phyloP scores from a whole-genome alignment of 1,284 basidiomycete species.

The Termitomyces sp. region DNA sequence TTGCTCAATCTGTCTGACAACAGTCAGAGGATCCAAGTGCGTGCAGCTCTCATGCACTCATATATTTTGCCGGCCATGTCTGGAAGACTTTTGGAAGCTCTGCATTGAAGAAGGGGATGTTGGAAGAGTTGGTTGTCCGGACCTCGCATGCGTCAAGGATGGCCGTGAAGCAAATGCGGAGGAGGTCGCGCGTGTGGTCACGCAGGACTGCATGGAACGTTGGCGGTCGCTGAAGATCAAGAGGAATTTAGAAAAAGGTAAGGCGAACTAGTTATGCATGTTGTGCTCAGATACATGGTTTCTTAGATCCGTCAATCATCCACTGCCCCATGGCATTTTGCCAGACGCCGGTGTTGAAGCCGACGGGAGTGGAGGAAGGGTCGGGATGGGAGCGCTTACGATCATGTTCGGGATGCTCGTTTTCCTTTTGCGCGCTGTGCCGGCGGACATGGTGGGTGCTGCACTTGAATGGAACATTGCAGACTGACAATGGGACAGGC shows the following conservation, averaged over 20 bases:
- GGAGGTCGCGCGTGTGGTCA: constrained; percentile 66
- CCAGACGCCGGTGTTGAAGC: constrained; percentile 61
- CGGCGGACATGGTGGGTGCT: constrained; percentile 56
- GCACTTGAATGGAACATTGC: constrained; percentile 4
- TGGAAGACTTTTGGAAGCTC: constrained; percentile 70
- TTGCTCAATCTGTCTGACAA: constrained; percentile 68
- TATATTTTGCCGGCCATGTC: constrained; percentile 68
- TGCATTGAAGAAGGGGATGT: constrained; percentile 73
- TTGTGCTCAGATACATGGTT: background rate
- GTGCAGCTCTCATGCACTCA: constrained; percentile 62
- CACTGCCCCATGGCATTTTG: constrained; percentile 73
- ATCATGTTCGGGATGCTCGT: constrained; percentile 60
- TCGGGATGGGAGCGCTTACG: constrained; percentile 65
- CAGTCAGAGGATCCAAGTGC: constrained; percentile 65
- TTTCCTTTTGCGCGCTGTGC: constrained; percentile 72
- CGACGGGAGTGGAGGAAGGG: constrained; percentile 41
- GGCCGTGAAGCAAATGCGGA: constrained; percentile 59
- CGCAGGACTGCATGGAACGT: constrained; percentile 53
- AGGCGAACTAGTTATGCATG: background rate
- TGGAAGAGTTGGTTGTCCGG: constrained; percentile 65
- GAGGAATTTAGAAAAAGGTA: constrained; percentile 62
- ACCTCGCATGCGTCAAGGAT: constrained; percentile 68
- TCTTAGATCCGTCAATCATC: constrained; percentile 65
- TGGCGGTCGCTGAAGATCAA: constrained; percentile 75
- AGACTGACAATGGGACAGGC: constrained; percentile 39